Conservation (phyloP, 2,329 filamentous ascomycete genomes). For the Dryadomyces quercivorus region DNA sequence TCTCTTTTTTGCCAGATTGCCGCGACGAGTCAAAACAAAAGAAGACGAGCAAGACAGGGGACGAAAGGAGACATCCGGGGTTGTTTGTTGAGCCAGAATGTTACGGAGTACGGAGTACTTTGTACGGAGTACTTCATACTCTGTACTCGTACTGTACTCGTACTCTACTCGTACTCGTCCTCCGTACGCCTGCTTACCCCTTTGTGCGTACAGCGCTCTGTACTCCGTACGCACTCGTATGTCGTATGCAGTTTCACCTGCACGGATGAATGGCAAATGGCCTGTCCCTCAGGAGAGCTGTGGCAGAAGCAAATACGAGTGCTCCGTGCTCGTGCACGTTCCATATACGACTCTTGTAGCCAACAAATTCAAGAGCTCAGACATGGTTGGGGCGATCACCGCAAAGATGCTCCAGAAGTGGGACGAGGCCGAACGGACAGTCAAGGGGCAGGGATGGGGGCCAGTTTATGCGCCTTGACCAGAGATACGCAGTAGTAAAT, state of each 20-base stretch:
- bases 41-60: too few relatives aligned
- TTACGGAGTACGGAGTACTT: background rate
- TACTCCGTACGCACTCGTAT: too few relatives aligned
- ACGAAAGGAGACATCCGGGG: too few relatives aligned
- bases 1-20: too few relatives aligned
- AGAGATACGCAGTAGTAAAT: background rate
- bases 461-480: background rate
- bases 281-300: too few relatives aligned
- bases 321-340: background rate
- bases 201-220: too few relatives aligned
- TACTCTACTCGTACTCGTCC: background rate
- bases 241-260: too few relatives aligned
- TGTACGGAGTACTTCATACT: too few relatives aligned
- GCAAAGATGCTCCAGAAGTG: background rate
- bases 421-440: background rate
- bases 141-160: background rate
- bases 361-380: background rate
- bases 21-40: too few relatives aligned
- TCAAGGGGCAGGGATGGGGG: background rate
- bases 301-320: background rate
- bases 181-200: too few relatives aligned
- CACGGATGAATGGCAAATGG: too few relatives aligned
- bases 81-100: too few relatives aligned
- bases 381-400: background rate
- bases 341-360: background rate